A percentile compares a stretch with the other conserved stretches of the same genome.
Conservation (phyloP, 2,329 filamentous ascomycete species). For the Achaetomium macrosporum region DNA sequence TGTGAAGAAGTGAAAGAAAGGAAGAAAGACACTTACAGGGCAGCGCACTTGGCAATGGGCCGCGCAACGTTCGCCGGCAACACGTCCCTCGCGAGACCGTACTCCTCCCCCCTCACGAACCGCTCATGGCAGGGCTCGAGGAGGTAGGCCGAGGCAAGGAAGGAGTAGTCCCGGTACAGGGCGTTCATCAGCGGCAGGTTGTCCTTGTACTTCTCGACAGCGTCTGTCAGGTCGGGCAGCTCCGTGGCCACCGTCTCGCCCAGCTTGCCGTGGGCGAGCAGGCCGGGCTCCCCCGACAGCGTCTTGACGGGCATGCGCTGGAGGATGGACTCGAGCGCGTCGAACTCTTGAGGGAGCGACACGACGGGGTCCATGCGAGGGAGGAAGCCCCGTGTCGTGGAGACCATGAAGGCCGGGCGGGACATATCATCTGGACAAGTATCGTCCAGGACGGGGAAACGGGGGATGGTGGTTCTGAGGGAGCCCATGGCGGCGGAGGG, state of each 20-base stretch:
- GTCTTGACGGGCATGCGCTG: conserved; percentile 75
- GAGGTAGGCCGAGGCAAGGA: conserved; percentile 81
- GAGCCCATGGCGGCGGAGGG: conserved; percentile 37
- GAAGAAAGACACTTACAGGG: conserved; percentile 59
- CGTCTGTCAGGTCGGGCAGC: conserved; percentile 69
- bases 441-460: conserved; percentile 59
- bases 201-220: conserved; percentile 64
- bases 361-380: conserved; percentile 59
- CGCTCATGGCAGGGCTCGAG: conserved; percentile 85
- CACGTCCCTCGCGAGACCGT: conserved; percentile 69
- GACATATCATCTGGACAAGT: conserved; percentile 55
- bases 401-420: conserved; percentile 73
- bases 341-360: conserved; percentile 67
- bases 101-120: conserved; percentile 63
- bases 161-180: conserved; percentile 86
- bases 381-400: conserved; percentile 67
- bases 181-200: conserved; percentile 79
- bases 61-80: conserved; percentile 70
- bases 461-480: conserved; percentile 27
- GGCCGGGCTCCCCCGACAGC: conserved; percentile 64
- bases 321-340: conserved; percentile 64
- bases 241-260: conserved; percentile 68
- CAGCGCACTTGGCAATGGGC: conserved; percentile 76
- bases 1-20: not conserved
- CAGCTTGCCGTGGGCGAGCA: conserved; percentile 68